Conservation (phyloP, 495 filamentous ascomycete genomes). For the Penicillium dipodomyicola region DNA sequence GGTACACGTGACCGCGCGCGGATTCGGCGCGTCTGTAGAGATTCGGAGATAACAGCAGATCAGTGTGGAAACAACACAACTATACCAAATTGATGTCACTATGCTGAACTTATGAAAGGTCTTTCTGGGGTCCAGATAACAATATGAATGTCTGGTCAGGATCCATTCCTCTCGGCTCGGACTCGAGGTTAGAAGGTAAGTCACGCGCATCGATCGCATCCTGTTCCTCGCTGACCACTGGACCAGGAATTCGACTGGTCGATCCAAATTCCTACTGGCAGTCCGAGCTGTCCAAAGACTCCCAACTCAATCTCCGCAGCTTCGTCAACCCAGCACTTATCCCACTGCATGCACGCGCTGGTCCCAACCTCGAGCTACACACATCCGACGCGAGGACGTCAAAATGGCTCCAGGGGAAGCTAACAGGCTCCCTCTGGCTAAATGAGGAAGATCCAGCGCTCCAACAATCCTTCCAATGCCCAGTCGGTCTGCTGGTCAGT, state of each 20-base stretch:
- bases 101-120: not conserved
- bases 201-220: conserved; percentile 8
- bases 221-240: conserved; percentile 17
- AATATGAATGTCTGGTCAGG: conserved; percentile 46
- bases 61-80: not conserved
- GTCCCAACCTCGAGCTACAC: conserved; percentile 50
- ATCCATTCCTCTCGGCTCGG: conserved; percentile 29
- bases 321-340: conserved; percentile 49
- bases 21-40: conserved; percentile 12
- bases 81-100: not conserved
- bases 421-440: conserved; percentile 35
- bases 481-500: conserved; percentile 40
- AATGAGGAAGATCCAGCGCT: conserved; percentile 34
- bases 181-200: conserved; percentile 39
- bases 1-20: conserved; percentile 18
- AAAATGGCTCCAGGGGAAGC: conserved; percentile 44
- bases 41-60: conserved; percentile 12
- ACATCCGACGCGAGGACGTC: conserved; percentile 35
- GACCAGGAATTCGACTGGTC: conserved; percentile 39
- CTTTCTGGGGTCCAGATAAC: not conserved
- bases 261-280: conserved; percentile 40
- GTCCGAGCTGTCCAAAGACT: conserved; percentile 38
- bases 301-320: conserved; percentile 39
- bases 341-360: conserved; percentile 49
- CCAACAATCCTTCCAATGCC: conserved; percentile 39